Base-by-base conservation (phyloP, 108 stramenopile genomes). In the Epithemia pelagica region DNA sequence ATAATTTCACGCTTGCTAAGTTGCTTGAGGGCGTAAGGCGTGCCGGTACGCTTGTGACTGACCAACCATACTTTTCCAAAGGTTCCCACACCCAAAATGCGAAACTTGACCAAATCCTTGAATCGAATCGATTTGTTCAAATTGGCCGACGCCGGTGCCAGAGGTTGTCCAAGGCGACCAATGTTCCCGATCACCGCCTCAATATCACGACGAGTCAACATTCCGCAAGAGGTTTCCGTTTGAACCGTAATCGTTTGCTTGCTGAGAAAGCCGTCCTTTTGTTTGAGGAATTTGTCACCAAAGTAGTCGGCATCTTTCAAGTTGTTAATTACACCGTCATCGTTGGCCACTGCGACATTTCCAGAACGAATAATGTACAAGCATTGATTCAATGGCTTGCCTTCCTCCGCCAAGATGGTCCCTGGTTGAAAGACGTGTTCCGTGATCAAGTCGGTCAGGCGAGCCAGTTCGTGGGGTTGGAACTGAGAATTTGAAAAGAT, bases 51-150 rank as follows among this genome's bases (percentile, higher is more conserved):
- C 72, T 85, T 91, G 80, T 98, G 93, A 74, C 92, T 93, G 0
- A 97, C 97, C 26, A 99, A 86, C 95, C 95, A 96, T 1, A 99
- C 99, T 61, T 96, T 94, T 21, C 99, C 99, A 70, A 98, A 99
- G 0, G 97, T 98, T 20, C 99, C 99, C 22, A 96, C 96, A 60
- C 99, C 99, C n/a, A 99, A 71, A 66, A 95, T 96, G 59, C 90
- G 74, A 68, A 95, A 82, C 77, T 89, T 89, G 60, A 90, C 84
- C 58, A 95, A 82, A 58, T 89, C 86, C 59, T 79, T 76, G 60
- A 84, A 79, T 5, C 75, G 67, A 61, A 91, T 83, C 30, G 82
- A 65, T 46, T 74, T 76, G 71, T 88, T 81, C 54, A 88, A 68
- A 33, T 74, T 77, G 28, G 70, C 52, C 23, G 68, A 25, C 32